phyloP scores from a whole-genome alignment of 202 grass and related monocot genomes.

The Setaria italica region DNA sequence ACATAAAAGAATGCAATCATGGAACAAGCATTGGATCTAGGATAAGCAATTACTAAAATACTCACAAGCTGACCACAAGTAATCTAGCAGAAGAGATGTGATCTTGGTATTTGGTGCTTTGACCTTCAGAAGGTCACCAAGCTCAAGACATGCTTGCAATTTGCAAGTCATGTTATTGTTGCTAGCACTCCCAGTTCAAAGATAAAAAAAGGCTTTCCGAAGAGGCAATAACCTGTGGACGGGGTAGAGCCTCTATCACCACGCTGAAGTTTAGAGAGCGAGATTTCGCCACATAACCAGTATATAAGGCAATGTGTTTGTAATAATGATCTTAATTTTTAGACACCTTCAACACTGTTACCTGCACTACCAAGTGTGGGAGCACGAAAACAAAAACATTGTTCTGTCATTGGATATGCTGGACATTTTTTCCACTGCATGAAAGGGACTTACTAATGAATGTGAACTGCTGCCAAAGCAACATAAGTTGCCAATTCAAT shows the following conservation, averaged over 20 bases:
- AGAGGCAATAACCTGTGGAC: background rate
- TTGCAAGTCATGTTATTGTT: background rate
- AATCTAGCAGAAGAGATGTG: background rate
- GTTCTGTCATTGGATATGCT: background rate
- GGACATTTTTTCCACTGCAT: background rate
- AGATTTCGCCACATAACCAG: background rate
- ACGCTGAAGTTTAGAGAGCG: background rate
- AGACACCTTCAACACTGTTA: background rate
- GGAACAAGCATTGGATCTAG: constrained; percentile 28
- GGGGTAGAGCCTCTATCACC: background rate
- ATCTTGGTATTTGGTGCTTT: constrained; percentile 7
- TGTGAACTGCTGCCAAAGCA: background rate
- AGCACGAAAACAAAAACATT: background rate
- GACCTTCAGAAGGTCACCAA: constrained; percentile 18
- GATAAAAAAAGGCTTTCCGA: background rate
- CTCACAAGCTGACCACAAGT: background rate
- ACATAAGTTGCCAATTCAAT: background rate
- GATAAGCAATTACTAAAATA: background rate
- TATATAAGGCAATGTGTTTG: background rate
- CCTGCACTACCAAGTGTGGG: background rate
- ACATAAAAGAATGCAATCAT: background rate
- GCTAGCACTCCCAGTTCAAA: background rate
- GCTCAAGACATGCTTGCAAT: constrained; percentile 38
- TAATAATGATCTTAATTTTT: background rate
- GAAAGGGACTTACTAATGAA: constrained; percentile 11